Conservation (phyloP, 2,329 filamentous ascomycete species). For the Botrytis pseudocinerea region DNA sequence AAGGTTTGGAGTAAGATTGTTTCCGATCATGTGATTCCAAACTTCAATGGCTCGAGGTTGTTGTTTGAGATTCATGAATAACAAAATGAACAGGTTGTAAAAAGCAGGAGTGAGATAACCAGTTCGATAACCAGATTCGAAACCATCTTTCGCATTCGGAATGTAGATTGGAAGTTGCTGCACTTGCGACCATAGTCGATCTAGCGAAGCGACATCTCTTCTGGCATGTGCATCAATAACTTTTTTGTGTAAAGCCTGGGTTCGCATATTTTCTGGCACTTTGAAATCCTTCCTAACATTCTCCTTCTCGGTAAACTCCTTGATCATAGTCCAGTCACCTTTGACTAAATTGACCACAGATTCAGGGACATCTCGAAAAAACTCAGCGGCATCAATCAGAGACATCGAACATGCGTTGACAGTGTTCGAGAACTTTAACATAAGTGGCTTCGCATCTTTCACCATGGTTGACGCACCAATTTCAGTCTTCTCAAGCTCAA, state of each 20-base stretch:
- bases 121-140: neutral
- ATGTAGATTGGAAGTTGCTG: slow-evolving; percentile 31
- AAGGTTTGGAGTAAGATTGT: slow-evolving; percentile 59
- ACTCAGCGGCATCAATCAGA: slow-evolving; percentile 3
- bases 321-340: slow-evolving; percentile 28
- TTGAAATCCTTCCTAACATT: neutral
- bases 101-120: slow-evolving; percentile 36
- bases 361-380: slow-evolving; percentile 2
- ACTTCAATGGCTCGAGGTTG: slow-evolving; percentile 50
- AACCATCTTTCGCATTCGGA: neutral
- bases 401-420: slow-evolving; percentile 14
- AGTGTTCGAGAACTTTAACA: slow-evolving; percentile 1
- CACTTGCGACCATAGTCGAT: slow-evolving; percentile 35
- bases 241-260: slow-evolving; percentile 24
- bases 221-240: slow-evolving; percentile 33
- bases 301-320: slow-evolving; percentile 19
- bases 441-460: neutral
- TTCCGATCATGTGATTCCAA: slow-evolving; percentile 56
- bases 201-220: slow-evolving; percentile 31
- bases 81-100: slow-evolving; percentile 49
- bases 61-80: slow-evolving; percentile 48
- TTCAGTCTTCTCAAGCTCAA: slow-evolving; percentile 16
- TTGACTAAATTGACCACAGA: slow-evolving; percentile 29
- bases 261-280: neutral
- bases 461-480: neutral